phyloP scores from a whole-genome alignment of 345 rosid genomes.

The Salix dunnii region DNA sequence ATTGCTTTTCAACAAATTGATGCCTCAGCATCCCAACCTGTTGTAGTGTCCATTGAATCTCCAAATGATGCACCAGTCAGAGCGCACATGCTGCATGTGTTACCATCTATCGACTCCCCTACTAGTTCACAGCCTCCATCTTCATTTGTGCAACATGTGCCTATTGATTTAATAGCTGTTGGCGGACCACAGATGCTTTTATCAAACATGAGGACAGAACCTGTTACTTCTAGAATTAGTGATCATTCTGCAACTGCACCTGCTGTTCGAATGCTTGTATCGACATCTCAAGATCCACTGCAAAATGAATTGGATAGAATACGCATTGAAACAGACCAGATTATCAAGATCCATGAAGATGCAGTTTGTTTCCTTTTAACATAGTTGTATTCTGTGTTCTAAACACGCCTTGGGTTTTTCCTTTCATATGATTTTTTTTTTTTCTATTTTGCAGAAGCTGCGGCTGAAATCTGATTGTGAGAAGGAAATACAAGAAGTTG shows the following conservation, averaged over 20 bases:
- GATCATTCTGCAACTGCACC: conserved; percentile 20
- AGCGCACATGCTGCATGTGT: conserved; percentile 11
- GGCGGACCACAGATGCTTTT: conserved; percentile 10
- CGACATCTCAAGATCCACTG: conserved; percentile 43
- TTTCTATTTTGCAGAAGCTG: conserved; percentile 41
- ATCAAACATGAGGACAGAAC: conserved; percentile 18
- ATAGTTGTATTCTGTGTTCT: conserved; percentile 7
- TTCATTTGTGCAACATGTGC: conserved; percentile 8
- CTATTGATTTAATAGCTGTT: conserved; percentile 3
- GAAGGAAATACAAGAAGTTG: conserved; percentile 49
- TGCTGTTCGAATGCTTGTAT: conserved; percentile 21
- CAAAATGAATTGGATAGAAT: conserved; percentile 57
- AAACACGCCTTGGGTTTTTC: not conserved
- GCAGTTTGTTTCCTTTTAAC: conserved; percentile 31
- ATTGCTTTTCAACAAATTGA: conserved; percentile 28
- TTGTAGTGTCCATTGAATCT: conserved; percentile 9
- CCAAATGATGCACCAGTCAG: not conserved
- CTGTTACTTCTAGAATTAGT: conserved; percentile 15
- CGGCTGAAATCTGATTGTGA: conserved; percentile 42
- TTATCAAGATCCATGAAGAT: conserved; percentile 31
- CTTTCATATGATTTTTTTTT: not conserved
- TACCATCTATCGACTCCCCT: conserved; percentile 8
- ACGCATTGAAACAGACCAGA: conserved; percentile 30
- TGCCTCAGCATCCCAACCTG: not conserved
- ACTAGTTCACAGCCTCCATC: conserved; percentile 11